Conservation (phyloP, 805 yeast genomes). For the Yamadazyma scolyti region DNA sequence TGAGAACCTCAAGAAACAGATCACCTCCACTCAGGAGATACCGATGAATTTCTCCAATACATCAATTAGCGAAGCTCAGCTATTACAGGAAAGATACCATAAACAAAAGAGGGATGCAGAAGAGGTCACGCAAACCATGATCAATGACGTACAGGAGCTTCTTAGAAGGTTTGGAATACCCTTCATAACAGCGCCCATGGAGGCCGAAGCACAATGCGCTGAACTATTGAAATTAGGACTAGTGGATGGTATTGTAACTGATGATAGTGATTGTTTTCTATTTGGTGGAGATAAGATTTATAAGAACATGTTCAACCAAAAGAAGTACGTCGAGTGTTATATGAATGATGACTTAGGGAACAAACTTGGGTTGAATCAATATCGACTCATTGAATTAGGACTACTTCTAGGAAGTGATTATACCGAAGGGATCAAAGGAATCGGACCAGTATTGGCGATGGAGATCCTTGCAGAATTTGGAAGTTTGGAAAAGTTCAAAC, state of each 20-base stretch:
- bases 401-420: constrained; percentile 89
- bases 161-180: constrained; percentile 90
- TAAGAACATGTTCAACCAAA: constrained; percentile 91
- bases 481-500: constrained; percentile 35
- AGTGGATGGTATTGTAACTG: constrained; percentile 95
- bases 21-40: constrained; percentile 16
- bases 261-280: constrained; percentile 93
- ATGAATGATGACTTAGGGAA: constrained; percentile 51
- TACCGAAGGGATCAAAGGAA: constrained; percentile 86
- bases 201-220: constrained; percentile 98
- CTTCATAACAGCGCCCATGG: constrained; percentile 94
- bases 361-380: constrained; percentile 62
- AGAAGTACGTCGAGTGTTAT: constrained; percentile 87
- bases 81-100: constrained; percentile 56
- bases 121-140: constrained; percentile 83
- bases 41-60: constrained; percentile 21
- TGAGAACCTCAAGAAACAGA: constrained; percentile 48
- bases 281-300: constrained; percentile 86
- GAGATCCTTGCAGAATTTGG: constrained; percentile 87
- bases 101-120: constrained; percentile 85
- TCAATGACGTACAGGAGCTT: constrained; percentile 85
- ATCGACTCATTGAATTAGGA: constrained; percentile 74
- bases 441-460: constrained; percentile 92
- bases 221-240: constrained; percentile 61
- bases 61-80: constrained; percentile 41